Evolutionary conservation across 2,329 filamentous ascomycete species (phyloP), one percentile per base, ranked within the genome.

Genomic region (Dichotomopilus funicola): DNA sequence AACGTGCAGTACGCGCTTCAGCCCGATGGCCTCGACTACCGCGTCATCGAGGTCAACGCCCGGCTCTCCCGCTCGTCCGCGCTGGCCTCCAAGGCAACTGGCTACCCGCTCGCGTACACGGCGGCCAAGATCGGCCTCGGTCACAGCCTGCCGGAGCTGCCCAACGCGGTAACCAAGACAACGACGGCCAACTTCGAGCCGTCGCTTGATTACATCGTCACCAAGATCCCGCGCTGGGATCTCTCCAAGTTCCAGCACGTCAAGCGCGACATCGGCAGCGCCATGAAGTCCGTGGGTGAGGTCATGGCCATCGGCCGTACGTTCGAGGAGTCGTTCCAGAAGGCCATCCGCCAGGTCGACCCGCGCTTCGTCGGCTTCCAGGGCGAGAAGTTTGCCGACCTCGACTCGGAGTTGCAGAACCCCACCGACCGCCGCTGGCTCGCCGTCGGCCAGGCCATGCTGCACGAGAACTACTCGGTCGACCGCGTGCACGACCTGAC

Each of bases 171-270:
- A 55, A 99, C 94, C 59, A 96, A 96, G 78, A 97, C 94, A 10
- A 99, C 94, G 13, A 97, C 94, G 7, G 94, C 94, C 68, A 97
- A 97, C 80, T 99, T 99, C 70, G 94, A 99, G 74, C 94, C 94
- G 51, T 95, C 89, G 60, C 78, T 99, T 62, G 94, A 99, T 69
- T 99, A 99, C 72, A 90, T 99, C 62, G 94, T 99, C 63, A 96
- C 91, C 65, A 99, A 99, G 80, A 97, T 99, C 65, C 94, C 94
- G 65, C 86, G 94, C 68, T 99, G 94, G 94, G 94, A 99, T 79
- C 74, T 99, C 69, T 85, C 89, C 78, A 99, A 99, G 78, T 99
- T 99, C 80, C 92, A 97, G 76, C 92, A 97, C 67, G 94, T 99
- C 62, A 95, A 96, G 79, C 88, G 94, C 59, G 89, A 95, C 68